These are phyloP conservation scores for Triticum turgidum DNA, from an alignment of 176 grass and related monocot species.

Conservation along the genomic window DNA sequence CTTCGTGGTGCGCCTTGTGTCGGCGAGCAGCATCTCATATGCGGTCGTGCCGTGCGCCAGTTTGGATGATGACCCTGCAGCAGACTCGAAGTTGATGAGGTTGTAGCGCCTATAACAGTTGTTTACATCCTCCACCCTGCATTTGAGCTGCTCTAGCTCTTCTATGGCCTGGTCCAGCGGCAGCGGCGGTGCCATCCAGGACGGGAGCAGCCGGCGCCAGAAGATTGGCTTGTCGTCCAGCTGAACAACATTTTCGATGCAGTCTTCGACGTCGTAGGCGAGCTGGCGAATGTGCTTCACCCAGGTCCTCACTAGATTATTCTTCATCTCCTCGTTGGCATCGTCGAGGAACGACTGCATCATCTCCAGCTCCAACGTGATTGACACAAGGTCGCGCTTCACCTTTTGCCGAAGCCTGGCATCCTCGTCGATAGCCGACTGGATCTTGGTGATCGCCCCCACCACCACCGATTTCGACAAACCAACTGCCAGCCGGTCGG, in stretches of 20 bases:
- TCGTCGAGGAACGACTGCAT: too few species aligned
- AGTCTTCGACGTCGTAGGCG: not conserved
- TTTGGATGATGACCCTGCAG: not conserved
- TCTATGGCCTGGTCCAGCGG: not conserved
- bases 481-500: not conserved
- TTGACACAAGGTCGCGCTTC: not conserved
- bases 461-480: not conserved
- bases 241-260: not conserved
- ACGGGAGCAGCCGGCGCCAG: not conserved
- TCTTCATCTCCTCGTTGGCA: too few species aligned
- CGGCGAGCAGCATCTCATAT: not conserved
- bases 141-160: not conserved
- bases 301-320: not conserved
- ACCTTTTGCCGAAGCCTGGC: not conserved
- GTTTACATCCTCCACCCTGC: constrained; percentile 15
- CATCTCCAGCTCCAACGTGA: too few species aligned
- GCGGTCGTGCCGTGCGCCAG: not conserved
- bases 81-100: not conserved
- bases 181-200: not conserved
- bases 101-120: not conserved
- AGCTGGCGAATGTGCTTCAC: not conserved
- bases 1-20: not conserved
- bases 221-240: not conserved
- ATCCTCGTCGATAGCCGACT: not conserved
- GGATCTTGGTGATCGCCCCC: not conserved